Evolutionary conservation across 352 stramenopile species (phyloP), one percentile per base, ranked within the genome.

Genomic region (Globisporangium paroecandrum): DNA sequence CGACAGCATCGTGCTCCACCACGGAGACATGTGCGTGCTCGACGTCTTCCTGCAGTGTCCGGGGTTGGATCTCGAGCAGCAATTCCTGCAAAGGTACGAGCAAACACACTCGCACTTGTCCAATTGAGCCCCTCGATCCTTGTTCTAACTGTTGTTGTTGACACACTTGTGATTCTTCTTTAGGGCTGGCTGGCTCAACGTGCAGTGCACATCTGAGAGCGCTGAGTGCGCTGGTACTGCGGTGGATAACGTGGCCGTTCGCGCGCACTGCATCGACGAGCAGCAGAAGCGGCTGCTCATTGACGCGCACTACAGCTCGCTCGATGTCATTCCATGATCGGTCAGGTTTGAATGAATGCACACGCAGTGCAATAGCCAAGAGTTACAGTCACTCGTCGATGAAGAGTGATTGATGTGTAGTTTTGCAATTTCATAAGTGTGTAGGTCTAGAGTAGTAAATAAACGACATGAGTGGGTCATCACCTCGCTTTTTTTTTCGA

Each of bases 51-150:
- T 89, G 25, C 61, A 77, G 18, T 87, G 81, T 25, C 60, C 77
- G 0, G 81, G 81, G 6, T 65, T 89, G 8, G 73, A 87, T 43
- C 53, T 88, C 12, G 81, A 89, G 59, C 69, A 82, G 51, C 67
- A 85, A 47, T 86, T 89, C 24, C 69, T 89, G 59, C 66, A 85
- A 15, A 71, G 76, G 81, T 89, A 71, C 58, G 72, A 27, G 25
- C 24, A 25, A 13, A 43, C 3, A 8, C 18, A 55, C 9, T 5
- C 24, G 29, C 27, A n/a, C 34, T 60, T 13, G 36, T 41, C 25
- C 6, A 41, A 41, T 15, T 20, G 25, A 22, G 22, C 51, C 29
- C 15, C 5, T 62, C 43, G 25, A 41, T 29, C n/a, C 2, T 25
- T 2, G 8, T 24, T 22, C 27, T 60, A n/a, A 60, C 29, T 32